Base-by-base conservation (phyloP, 2,329 filamentous ascomycete species). In the Penicillium sp. region DNA sequence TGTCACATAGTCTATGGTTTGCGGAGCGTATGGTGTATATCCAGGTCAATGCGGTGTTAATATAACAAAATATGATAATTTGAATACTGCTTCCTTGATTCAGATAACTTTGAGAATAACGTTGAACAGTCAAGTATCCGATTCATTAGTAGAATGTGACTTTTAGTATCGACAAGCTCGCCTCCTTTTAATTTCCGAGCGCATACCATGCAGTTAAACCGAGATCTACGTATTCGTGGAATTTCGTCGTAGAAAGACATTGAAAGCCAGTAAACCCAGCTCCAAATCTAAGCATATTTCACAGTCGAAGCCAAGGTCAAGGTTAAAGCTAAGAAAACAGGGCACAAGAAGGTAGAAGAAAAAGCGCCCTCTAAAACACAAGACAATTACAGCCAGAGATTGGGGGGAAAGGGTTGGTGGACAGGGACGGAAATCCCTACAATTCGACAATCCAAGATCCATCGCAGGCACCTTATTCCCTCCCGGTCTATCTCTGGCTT, bases 221-320 rank as follows among this genome's bases (percentile, higher is more conserved):
- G n/a, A n/a, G n/a, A n/a, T n/a, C n/a, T n/a, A n/a, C n/a, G n/a
- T n/a, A n/a, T n/a, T n/a, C n/a, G 13, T n/a, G 17, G 3, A 15
- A 33, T 7, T 33, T 33, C 7, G 18, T 39, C 20, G 20, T 39
- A 39, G n/a, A 21, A 40, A 26, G 36, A 40, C 15, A 24, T 26
- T 26, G 21, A 26, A 29, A 42, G 24, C 26, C 24, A 29, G 17
- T 30, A 20, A 18, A 18, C 7, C 55, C 49, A 47, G 50, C 52
- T 49, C 53, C 46, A 54, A 53, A 41, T 61, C 52, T 63, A 57
- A 57, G 60, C 52, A 63, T 61, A 63, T 63, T 52, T 61, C 58
- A 62, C 59, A 61, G 48, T 27, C 3, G 26, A 42, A 42, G 7
- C 15, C 26, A 27, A 42, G 7, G 26, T 20, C 9, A 42, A 42